Evolutionary conservation across 768 basidiomycete genomes (phyloP), one percentile per base, ranked within the genome.

Genomic region (Lepiota brunneoincarnata): DNA sequence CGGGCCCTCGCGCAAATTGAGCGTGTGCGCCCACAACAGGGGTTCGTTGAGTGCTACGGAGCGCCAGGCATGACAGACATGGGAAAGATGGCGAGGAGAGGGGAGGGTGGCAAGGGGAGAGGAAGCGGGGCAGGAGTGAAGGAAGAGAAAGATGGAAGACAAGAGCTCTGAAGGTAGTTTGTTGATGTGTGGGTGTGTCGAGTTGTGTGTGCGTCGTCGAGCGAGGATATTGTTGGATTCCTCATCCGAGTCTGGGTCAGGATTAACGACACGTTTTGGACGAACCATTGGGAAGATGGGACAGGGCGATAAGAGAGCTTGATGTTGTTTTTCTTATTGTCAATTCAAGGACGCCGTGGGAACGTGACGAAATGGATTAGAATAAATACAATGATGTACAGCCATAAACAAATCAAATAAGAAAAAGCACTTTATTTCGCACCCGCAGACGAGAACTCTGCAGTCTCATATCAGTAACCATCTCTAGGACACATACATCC

Each of bases 391-490:
- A 40, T 58, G 57, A 57, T 58, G 51, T 58, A 58, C 51, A 53
- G 43, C 57, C 51, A 49, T 54, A 52, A 14, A 47, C 51, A 57
- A 52, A 57, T 52, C 56, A 57, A 53, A 47, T 37, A 46, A 52
- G 44, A 45, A 34, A 24, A 44, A 57, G 39, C 28, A 2, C 39
- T 38, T 39, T 56, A 61, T 53, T 58, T 61, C 51, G 59, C 36
- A 42, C 59, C 59, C 7, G 56, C 59, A 9, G 59, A 60, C 31
- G 59, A 60, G 56, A 60, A 60, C 45, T 60, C 59, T 58, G 45
- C 15, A 42, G 23, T 26, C 5, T 9, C 5, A 45, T 14, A 1
- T 40, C 15, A 37, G 47, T 11, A 39, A 15, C 28, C 34, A 10
- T 24, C 14, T 6, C 15, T 23, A 4, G 26, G 7, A 24, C 10